Base-by-base conservation (phyloP, 2,329 filamentous ascomycete species). In the Botrytis porri region DNA sequence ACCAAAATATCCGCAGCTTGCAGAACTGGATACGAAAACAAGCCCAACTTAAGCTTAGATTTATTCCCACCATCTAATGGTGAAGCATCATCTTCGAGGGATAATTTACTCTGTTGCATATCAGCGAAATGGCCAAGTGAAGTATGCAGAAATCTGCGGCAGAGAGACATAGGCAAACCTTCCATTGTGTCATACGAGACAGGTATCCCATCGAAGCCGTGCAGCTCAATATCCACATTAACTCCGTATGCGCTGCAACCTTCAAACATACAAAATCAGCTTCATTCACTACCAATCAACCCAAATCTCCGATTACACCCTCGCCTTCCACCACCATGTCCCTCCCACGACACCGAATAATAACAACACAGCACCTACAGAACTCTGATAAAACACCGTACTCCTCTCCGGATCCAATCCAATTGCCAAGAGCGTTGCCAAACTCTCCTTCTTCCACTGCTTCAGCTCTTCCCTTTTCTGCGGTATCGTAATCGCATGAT, bases 111-210 rank as follows among this genome's bases (percentile, higher is more conserved):
- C 92, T 94, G 43, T 22, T 25, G 65, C 7, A 12, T 20, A 9
- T 75, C 18, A 74, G 62, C 57, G 37, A 20, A 29, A 22, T 37
- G 35, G 3, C 35, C n/a, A 71, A 60, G 43, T 29, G 20, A 45
- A 62, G n/a, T 54, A 18, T 29, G 35, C 61, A 32, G 22, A 48
- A 29, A n/a, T 35, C 29, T 4, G 20, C 14, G 62, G 14, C 4
- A 32, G 48, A 12, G 29, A 59, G 7, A 45, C 48, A 37, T 25
- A 59, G 60, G 74, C 80, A 76, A 80, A 93, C 94, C 90, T 99
- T 99, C 95, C 96, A 99, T 82, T 98, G 96, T 41, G 96, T 98
- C 96, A 99, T 99, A n/a, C 96, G 88, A 16, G 92, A 92, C n/a
- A 99, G 85, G 83, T 97, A 97, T 57, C 96, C 96, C 82, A 96